A percentile compares a stretch with the other conserved stretches of the same genome.
phyloP scores from a whole-genome alignment of 805 yeast genomes.

The Scheffersomyces coipomensis region DNA sequence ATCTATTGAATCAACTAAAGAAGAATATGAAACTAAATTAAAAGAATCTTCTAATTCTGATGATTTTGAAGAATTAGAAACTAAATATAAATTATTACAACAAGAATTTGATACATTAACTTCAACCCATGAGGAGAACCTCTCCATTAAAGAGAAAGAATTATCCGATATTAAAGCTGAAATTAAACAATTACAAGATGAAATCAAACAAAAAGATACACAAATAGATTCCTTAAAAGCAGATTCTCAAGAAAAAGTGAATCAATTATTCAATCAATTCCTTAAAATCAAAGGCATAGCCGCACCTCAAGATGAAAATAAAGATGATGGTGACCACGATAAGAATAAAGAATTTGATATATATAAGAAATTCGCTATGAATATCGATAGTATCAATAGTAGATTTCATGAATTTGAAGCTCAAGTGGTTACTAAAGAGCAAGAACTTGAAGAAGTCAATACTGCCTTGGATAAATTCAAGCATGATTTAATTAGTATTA shows the following conservation, averaged over 20 bases:
- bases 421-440: neutral
- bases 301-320: neutral
- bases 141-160: neutral
- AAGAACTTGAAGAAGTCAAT: conserved; percentile 2
- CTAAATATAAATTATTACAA: neutral
- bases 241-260: neutral
- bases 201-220: neutral
- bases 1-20: neutral
- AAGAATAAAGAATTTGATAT: neutral
- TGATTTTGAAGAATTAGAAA: neutral
- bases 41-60: neutral
- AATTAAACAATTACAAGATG: neutral
- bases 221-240: no score
- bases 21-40: neutral
- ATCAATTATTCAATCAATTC: neutral
- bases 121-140: neutral
- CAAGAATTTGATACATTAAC: neutral
- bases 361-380: neutral
- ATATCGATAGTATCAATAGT: neutral
- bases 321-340: neutral
- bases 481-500: neutral
- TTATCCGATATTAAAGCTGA: neutral
- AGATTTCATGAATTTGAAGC: neutral
- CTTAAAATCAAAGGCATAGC: neutral
- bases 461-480: neutral